Percentiles rank a stretch among this genome's conserved stretches.
Evolutionary conservation across 495 filamentous ascomycete species (phyloP).

Genomic region (Bacidia gigantensis): DNA sequence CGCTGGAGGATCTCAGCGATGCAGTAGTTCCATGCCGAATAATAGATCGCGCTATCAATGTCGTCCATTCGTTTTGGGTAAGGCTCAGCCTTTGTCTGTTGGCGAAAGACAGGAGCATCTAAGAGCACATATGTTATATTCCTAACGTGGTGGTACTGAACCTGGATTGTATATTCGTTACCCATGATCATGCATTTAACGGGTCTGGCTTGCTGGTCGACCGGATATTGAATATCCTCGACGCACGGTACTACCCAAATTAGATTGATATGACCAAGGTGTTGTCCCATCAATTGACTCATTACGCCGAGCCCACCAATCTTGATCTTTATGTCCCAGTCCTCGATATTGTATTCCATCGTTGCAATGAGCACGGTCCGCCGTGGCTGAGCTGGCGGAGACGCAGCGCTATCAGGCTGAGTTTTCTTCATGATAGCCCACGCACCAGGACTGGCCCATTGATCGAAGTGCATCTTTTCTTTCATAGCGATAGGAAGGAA

Average conservation of each 20-base stretch:
- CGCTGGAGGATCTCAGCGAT: conserved; percentile 44
- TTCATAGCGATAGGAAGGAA: conserved; percentile 16
- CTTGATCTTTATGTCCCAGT: conserved; percentile 38
- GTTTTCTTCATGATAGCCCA: conserved; percentile 9
- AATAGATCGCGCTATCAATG: conserved; percentile 47
- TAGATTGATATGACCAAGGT: conserved; percentile 35
- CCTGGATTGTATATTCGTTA: conserved; percentile 27
- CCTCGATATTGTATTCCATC: conserved; percentile 39
- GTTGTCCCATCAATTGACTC: conserved; percentile 37
- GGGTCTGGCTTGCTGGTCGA: conserved; percentile 29
- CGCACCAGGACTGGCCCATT: conserved; percentile 7
- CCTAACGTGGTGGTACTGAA: conserved; percentile 35
- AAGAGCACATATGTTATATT: conserved; percentile 38
- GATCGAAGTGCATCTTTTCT: conserved; percentile 13
- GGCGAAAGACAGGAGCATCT: conserved; percentile 34
- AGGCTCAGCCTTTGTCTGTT: conserved; percentile 31
- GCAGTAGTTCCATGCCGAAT: conserved; percentile 51
- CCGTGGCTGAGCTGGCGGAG: conserved; percentile 1
- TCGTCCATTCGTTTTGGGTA: conserved; percentile 35
- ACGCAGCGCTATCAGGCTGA: conserved; percentile 12
- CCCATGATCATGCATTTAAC: conserved; percentile 32
- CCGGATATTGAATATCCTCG: conserved; percentile 35
- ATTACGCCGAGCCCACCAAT: conserved; percentile 39
- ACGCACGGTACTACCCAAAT: conserved; percentile 41
- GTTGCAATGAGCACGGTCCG: conserved; percentile 34